Base-by-base conservation (phyloP, 768 basidiomycete species). In the Lactifluus piperatus region DNA sequence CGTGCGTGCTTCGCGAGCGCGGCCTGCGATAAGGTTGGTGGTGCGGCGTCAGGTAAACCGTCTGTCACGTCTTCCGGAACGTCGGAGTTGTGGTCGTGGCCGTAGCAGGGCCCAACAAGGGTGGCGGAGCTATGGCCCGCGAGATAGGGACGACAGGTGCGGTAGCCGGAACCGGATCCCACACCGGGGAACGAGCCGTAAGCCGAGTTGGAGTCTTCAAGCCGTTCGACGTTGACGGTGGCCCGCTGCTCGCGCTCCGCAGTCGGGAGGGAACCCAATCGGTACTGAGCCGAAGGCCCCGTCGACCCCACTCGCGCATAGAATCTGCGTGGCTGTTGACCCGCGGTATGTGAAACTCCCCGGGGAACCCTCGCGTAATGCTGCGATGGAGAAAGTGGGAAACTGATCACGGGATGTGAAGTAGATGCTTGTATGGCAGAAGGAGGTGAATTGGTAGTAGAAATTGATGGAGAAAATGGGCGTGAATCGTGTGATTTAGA, bases 281-380 rank as follows among this genome's bases (percentile, higher is more conserved):
- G 4, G 78, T 76, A 63, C 81, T 82, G 43, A 85, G 71, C 57
- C 77, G 83, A 29, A 84, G 68, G 58, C 80, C 77, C 9, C 81
- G 75, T 55, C 74, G 73, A 0, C 84, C 75, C 84, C 82, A 85
- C 57, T 79, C 79, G 49, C 76, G 74, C 64, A 78, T 68, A 0
- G 76, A 72, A 30, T 72, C 56, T 7, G 63, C 56, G 30, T 60
- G 57, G 20, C 37, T 34, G 51, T 11, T 52, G 48, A 32, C n/a
- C 11, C 59, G 43, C 2, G 55, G 54, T 6, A 58, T 45, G 5
- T 68, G 60, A 32, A 64, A 58, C 54, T 73, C 73, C 22, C 68
- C 68, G n/a, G 67, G 68, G 1, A 83, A 87, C 7, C 91, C 90
- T 5, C 92, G 81, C 4, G 92, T 94, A 52, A 95, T 77, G 18